Percentiles rank a stretch among this genome's conserved stretches.
These are phyloP conservation scores for Tuber calosporum DNA, from an alignment of 495 filamentous ascomycete species.

Conservation along the genomic window DNA sequence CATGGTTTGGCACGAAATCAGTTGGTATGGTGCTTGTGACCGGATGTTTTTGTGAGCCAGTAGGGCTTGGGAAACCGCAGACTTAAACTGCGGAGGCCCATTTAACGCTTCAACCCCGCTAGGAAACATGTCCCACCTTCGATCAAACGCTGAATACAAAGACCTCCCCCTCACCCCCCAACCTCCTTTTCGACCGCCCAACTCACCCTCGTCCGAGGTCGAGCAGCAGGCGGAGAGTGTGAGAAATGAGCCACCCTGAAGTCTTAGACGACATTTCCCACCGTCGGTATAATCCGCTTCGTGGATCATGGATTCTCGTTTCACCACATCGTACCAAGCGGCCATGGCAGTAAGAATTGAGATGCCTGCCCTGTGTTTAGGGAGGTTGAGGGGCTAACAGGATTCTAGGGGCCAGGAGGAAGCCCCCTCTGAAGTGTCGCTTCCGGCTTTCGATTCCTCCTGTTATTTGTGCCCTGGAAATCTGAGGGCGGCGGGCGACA, in stretches of 20 bases:
- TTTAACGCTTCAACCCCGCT: neutral
- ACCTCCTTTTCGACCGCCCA: neutral
- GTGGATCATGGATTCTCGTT: conserved; percentile 82
- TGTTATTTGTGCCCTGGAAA: conserved; percentile 98
- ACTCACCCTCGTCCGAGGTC: neutral
- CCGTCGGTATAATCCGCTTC: conserved; percentile 83
- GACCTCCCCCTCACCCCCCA: neutral
- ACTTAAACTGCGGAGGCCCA: neutral
- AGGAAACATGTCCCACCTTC: neutral
- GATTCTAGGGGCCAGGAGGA: conserved; percentile 77
- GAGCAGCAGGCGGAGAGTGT: neutral
- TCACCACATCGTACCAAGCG: conserved; percentile 93
- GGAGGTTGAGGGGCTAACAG: conserved; percentile 1
- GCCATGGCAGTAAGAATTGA: conserved; percentile 83
- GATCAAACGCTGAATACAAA: neutral
- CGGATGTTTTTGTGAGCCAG: neutral
- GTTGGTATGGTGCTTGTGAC: neutral
- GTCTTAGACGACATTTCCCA: conserved; percentile 97
- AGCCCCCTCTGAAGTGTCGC: conserved; percentile 62
- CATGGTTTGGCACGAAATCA: neutral
- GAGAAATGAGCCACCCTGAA: conserved; percentile 5
- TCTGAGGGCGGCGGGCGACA: conserved; percentile 77
- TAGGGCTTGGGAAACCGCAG: neutral
- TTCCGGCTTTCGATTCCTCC: conserved; percentile 72
- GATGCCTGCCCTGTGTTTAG: neutral